Conservation (phyloP, 345 rosid genomes). For the Pugionium cornutum region DNA sequence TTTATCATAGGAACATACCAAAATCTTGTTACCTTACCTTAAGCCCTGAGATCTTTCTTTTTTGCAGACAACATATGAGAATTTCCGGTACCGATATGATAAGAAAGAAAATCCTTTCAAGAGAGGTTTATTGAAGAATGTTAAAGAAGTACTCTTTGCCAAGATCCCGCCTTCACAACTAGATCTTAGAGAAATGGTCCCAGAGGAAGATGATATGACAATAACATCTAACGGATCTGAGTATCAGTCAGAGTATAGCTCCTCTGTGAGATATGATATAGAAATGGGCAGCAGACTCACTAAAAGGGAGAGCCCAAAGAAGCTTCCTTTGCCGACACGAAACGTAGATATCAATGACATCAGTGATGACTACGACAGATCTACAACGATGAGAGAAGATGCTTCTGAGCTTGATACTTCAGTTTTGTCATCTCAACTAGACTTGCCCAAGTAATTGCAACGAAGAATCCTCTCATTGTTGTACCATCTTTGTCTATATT, state of each 20-base stretch:
- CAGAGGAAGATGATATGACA: slow-evolving; percentile 39
- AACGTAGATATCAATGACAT: slow-evolving; percentile 27
- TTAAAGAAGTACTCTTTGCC: slow-evolving; percentile 68
- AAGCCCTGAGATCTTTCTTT: neutral
- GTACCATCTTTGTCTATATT: slow-evolving; percentile 21
- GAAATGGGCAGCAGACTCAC: slow-evolving; percentile 38
- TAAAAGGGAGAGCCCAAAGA: slow-evolving; percentile 34
- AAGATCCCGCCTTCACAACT: slow-evolving; percentile 72
- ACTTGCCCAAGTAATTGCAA: slow-evolving; percentile 18
- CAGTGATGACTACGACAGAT: slow-evolving; percentile 24
- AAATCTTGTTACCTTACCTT: neutral
- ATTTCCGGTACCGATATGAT: slow-evolving; percentile 72
- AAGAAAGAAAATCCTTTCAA: slow-evolving; percentile 66
- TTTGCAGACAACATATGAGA: slow-evolving; percentile 92
- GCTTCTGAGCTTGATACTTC: slow-evolving; percentile 27
- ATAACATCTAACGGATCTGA: slow-evolving; percentile 24
- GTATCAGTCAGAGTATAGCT: slow-evolving; percentile 36
- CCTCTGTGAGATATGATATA: slow-evolving; percentile 33
- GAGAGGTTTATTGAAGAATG: slow-evolving; percentile 64
- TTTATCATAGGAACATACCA: slow-evolving; percentile 8
- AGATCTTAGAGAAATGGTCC: slow-evolving; percentile 67
- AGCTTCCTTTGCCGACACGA: slow-evolving; percentile 12
- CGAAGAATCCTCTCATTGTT: slow-evolving; percentile 18
- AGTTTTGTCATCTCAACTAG: slow-evolving; percentile 28
- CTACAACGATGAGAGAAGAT: slow-evolving; percentile 22